phyloP scores from a whole-genome alignment of 1,284 basidiomycete genomes.

The Schizophyllum commune region DNA sequence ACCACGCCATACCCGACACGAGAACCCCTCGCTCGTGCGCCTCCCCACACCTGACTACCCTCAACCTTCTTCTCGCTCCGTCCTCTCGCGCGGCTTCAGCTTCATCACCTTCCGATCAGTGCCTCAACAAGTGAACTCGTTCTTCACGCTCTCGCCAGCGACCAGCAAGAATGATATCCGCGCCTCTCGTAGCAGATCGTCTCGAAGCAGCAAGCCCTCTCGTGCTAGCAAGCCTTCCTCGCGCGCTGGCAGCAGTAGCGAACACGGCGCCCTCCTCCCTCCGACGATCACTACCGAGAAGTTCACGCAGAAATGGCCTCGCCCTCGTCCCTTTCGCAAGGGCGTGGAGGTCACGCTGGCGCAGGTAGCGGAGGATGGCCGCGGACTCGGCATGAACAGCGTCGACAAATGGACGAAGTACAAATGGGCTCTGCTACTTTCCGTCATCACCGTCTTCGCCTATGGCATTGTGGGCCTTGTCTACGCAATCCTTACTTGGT shows the following conservation, averaged over 20 bases:
- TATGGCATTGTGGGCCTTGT: constrained; percentile 41
- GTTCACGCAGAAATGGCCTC: constrained; percentile 48
- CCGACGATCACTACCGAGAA: constrained; percentile 30
- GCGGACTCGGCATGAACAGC: constrained; percentile 29
- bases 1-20: constrained; percentile 4
- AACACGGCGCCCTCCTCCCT: constrained; percentile 15
- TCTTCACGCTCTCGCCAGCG: background rate
- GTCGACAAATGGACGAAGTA: constrained; percentile 41
- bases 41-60: constrained; percentile 15
- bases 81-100: constrained; percentile 9
- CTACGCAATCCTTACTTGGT: constrained; percentile 49
- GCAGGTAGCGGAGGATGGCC: constrained; percentile 29
- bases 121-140: background rate
- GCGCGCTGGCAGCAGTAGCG: too few relatives aligned
- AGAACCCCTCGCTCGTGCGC: constrained; percentile 8
- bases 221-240: too few relatives aligned
- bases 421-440: constrained; percentile 51
- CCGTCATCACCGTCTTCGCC: constrained; percentile 40
- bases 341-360: constrained; percentile 9
- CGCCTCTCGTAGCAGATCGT: too few relatives aligned
- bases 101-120: constrained; percentile 9
- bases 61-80: background rate
- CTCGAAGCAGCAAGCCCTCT: too few relatives aligned
- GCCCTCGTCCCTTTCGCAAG: constrained; percentile 28
- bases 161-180: background rate